Evolutionary conservation across 495 filamentous ascomycete genomes (phyloP).

Genomic region (Daldinia decipiens): DNA sequence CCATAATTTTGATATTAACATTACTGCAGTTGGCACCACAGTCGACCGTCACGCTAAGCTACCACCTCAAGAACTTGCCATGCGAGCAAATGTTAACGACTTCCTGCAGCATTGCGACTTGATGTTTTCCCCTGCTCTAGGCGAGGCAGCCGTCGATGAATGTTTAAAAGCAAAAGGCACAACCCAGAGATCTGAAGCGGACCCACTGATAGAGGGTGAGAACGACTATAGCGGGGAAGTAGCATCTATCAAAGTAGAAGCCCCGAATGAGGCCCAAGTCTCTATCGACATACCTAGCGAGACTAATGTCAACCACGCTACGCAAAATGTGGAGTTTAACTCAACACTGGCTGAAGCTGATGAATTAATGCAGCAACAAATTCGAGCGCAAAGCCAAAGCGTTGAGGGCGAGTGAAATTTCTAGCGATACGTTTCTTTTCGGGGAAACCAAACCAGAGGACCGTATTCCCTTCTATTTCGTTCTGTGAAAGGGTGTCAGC

Average conservation of each 20-base stretch:
- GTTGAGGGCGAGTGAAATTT: not conserved
- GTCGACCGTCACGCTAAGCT: conserved; percentile 1
- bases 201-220: not conserved
- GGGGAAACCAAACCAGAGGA: not conserved
- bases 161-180: not conserved
- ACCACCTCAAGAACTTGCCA: conserved; percentile 12
- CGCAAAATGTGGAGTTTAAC: not conserved
- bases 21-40: conserved; percentile 6
- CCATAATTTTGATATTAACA: conserved; percentile 9
- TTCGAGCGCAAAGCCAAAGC: conserved; percentile 2
- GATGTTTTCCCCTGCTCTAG: conserved; percentile 10
- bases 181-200: not conserved
- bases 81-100: conserved; percentile 14
- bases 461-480: not conserved
- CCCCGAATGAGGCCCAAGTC: not conserved
- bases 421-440: not conserved
- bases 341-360: not conserved
- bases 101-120: conserved; percentile 14
- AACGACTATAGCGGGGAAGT: not conserved
- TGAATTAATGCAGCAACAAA: conserved; percentile 11
- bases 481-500: not conserved
- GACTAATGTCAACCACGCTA: not conserved
- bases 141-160: not conserved
- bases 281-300: not conserved
- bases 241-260: not conserved